Evolutionary conservation across 441 rosid species (phyloP).

Genomic region (Eruca vesicaria): DNA sequence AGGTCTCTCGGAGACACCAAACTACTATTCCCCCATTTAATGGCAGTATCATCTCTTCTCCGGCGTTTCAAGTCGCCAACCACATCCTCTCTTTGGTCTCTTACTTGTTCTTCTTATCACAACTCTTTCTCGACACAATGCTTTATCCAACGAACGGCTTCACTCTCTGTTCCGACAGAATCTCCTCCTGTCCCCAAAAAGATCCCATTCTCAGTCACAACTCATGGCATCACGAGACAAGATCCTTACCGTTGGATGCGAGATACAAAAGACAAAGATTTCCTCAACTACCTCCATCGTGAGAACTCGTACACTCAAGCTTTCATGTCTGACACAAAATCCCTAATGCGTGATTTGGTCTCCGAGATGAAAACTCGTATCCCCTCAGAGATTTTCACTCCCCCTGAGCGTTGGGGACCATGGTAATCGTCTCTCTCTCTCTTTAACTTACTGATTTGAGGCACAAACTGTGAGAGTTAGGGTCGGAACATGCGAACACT

Average conservation of each 20-base stretch:
- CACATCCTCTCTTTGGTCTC: conserved; percentile 31
- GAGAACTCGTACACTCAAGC: conserved; percentile 78
- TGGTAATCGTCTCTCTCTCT: conserved; percentile 47
- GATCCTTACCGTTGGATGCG: conserved; percentile 92
- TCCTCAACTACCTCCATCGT: conserved; percentile 47
- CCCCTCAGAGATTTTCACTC: conserved; percentile 57
- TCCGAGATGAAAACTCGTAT: conserved; percentile 69
- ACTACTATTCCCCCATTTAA: neutral
- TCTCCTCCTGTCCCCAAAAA: conserved; percentile 63
- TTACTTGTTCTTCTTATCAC: conserved; percentile 29
- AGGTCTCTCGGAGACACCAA: neutral
- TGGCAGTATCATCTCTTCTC: conserved; percentile 35
- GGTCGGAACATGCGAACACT: too few relatives aligned
- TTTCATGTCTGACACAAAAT: conserved; percentile 75
- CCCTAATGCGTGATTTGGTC: conserved; percentile 46
- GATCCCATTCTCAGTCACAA: conserved; percentile 51
- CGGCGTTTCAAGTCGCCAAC: conserved; percentile 27
- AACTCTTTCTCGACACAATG: conserved; percentile 37
- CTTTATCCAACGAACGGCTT: conserved; percentile 26
- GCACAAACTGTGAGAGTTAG: too few relatives aligned
- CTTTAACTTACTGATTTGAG: neutral
- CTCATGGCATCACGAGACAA: conserved; percentile 61
- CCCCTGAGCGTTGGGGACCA: conserved; percentile 84
- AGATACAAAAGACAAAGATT: conserved; percentile 52
- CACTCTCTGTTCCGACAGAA: conserved; percentile 39